phyloP scores from a whole-genome alignment of 305 asterid species.

The Fraxinus ornus region DNA sequence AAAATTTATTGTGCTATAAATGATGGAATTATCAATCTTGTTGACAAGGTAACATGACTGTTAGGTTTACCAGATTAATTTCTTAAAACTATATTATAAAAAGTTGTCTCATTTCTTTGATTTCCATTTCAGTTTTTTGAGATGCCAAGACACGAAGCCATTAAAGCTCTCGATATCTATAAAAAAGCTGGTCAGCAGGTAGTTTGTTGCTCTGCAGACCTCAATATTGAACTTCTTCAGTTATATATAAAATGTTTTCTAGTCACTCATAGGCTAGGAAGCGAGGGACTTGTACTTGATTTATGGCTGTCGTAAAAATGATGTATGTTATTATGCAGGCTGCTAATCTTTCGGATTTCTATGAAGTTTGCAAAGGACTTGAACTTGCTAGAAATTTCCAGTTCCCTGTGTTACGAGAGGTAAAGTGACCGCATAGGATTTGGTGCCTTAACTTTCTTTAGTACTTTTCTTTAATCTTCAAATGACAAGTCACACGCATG shows the following conservation, averaged over 20 bases:
- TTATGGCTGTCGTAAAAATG: neutral
- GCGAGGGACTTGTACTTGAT: constrained; percentile 8
- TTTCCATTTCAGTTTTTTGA: constrained; percentile 72
- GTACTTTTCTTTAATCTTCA: neutral
- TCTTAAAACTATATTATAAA: neutral
- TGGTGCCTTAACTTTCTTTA: neutral
- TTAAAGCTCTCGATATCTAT: constrained; percentile 87
- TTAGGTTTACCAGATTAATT: constrained; percentile 6
- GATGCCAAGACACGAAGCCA: constrained; percentile 99
- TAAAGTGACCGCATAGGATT: constrained; percentile 12
- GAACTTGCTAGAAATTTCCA: constrained; percentile 98
- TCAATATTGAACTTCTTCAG: neutral
- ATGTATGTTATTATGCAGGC: constrained; percentile 53
- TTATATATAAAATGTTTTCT: constrained; percentile 4
- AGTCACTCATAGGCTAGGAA: constrained; percentile 3
- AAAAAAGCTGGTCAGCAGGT: constrained; percentile 99
- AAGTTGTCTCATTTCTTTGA: constrained; percentile 13
- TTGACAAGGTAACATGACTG: constrained; percentile 76
- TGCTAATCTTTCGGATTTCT: constrained; percentile 80
- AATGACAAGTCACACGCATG: neutral
- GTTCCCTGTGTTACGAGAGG: constrained; percentile 91
- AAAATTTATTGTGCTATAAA: constrained; percentile 91
- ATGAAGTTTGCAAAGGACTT: constrained; percentile 91
- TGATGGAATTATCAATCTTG: constrained; percentile 96
- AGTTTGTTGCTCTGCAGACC: neutral